Conservation (phyloP, 495 filamentous ascomycete species). For the Penicillium simplicissimum region DNA sequence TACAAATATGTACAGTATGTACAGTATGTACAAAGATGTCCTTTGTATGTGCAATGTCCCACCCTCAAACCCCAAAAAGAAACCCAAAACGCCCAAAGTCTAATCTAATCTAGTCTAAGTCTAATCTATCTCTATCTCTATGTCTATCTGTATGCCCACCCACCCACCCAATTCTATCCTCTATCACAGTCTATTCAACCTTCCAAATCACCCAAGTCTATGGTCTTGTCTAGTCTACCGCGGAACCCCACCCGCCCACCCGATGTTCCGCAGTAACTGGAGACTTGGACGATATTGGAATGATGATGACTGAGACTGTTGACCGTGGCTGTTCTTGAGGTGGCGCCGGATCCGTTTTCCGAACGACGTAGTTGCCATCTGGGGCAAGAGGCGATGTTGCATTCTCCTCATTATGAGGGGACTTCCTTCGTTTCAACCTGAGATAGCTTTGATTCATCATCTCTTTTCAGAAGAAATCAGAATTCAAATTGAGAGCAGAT, state of each 20-base stretch:
- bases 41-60: too few relatives aligned
- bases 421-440: background rate
- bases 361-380: constrained; percentile 28
- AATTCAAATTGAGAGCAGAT: background rate
- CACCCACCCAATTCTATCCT: background rate
- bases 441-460: background rate
- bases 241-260: background rate
- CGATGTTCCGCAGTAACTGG: background rate
- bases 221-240: background rate
- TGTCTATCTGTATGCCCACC: too few relatives aligned
- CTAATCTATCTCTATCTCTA: too few relatives aligned
- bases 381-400: constrained; percentile 18
- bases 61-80: too few relatives aligned
- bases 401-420: background rate
- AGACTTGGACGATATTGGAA: background rate
- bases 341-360: constrained; percentile 10
- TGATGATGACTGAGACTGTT: background rate
- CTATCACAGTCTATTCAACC: too few relatives aligned
- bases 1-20: too few relatives aligned
- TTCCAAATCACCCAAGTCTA: background rate
- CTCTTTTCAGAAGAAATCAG: background rate
- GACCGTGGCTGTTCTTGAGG: background rate
- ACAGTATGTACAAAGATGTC: too few relatives aligned
- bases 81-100: too few relatives aligned
- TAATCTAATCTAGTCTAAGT: too few relatives aligned